Evolutionary conservation across 2,329 filamentous ascomycete species (phyloP).

Genomic region (Herpomyces periplanetae): DNA sequence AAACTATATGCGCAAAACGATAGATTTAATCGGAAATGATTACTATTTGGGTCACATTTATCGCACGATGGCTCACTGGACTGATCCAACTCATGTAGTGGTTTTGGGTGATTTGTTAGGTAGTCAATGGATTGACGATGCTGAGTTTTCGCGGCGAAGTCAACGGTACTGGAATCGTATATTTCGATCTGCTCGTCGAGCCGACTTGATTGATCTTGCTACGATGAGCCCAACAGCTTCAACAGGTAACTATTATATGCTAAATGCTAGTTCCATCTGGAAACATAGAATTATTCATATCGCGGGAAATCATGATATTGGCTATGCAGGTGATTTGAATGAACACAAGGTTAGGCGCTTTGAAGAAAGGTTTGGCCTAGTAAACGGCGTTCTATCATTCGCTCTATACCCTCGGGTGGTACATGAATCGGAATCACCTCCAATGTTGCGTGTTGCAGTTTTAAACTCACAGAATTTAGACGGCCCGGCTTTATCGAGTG

Average conservation of each 20-base stretch:
- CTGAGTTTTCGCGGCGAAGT: constrained; percentile 36
- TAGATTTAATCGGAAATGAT: constrained; percentile 79
- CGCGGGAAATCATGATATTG: constrained; percentile 79
- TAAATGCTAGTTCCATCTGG: constrained; percentile 18
- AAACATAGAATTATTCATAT: constrained; percentile 43
- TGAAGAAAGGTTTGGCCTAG: constrained; percentile 41
- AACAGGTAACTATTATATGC: constrained; percentile 7
- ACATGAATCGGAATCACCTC: constrained; percentile 12
- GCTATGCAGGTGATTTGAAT: constrained; percentile 69
- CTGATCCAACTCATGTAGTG: constrained; percentile 41
- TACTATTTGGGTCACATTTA: constrained; percentile 80
- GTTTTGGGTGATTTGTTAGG: constrained; percentile 71
- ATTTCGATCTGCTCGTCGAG: constrained; percentile 23
- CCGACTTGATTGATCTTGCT: no score
- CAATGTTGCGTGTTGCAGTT: constrained; percentile 41
- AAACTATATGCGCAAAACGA: constrained; percentile 40
- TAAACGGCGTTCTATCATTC: constrained; percentile 33
- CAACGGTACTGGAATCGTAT: constrained; percentile 41
- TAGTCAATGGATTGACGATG: constrained; percentile 67
- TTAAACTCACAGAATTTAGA: constrained; percentile 86
- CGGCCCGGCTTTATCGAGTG: constrained; percentile 23
- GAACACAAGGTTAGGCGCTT: constrained; percentile 35
- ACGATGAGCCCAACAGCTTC: no score
- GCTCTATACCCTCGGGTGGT: constrained; percentile 7
- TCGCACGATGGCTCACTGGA: constrained; percentile 43